These are phyloP conservation scores for Cetraspora pellucida DNA, from an alignment of 192 early-diverging fungal genomes.

Conservation along the genomic window DNA sequence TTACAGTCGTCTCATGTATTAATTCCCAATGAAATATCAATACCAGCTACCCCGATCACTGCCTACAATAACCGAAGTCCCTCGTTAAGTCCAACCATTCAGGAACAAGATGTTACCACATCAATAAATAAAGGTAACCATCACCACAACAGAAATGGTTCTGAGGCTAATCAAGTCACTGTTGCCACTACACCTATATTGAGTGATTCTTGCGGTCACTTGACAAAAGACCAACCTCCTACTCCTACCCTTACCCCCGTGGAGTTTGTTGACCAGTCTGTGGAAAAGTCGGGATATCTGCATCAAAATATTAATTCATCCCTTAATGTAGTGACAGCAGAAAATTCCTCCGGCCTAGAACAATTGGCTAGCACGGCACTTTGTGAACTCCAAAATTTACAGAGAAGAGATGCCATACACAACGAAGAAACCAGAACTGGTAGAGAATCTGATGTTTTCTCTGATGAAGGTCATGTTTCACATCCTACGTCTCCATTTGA, in stretches of 20 bases:
- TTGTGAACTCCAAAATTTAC: conserved; percentile 7
- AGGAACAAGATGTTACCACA: too few relatives aligned
- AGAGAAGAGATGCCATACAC: not conserved
- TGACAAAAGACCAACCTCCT: not conserved
- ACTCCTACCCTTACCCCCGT: not conserved
- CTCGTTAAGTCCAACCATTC: too few relatives aligned
- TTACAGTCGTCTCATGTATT: not conserved
- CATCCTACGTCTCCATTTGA: conserved; percentile 12
- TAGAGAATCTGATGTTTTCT: not conserved
- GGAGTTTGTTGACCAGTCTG: not conserved
- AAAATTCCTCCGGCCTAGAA: not conserved
- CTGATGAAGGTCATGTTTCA: not conserved
- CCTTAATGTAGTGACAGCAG: not conserved
- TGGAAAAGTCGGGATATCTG: too few relatives aligned
- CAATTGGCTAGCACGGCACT: conserved; percentile 17
- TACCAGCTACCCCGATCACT: not conserved
- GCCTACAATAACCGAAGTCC: not conserved
- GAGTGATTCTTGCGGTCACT: too few relatives aligned
- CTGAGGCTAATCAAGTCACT: too few relatives aligned
- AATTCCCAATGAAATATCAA: not conserved
- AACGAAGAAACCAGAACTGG: not conserved
- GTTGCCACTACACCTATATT: too few relatives aligned
- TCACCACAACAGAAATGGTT: too few relatives aligned
- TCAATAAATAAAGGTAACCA: too few relatives aligned
- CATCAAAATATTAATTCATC: too few relatives aligned